Conservation (phyloP, 768 basidiomycete genomes). For the Termitomyces heimii region DNA sequence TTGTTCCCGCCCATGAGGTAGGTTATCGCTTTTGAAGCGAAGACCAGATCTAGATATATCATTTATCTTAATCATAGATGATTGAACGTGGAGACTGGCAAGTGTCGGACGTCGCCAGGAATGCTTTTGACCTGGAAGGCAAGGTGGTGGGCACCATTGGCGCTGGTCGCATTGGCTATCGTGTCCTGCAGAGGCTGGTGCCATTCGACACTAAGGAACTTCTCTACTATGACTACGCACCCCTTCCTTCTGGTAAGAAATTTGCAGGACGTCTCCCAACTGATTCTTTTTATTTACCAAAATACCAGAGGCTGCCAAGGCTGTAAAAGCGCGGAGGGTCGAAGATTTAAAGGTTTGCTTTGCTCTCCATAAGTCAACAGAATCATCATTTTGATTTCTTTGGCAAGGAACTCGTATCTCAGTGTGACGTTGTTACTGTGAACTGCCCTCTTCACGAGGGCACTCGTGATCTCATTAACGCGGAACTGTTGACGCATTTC, state of each 20-base stretch:
- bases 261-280: neutral
- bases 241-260: slow-evolving; percentile 53
- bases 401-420: slow-evolving; percentile 21
- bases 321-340: slow-evolving; percentile 68
- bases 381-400: neutral
- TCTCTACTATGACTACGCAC: slow-evolving; percentile 82
- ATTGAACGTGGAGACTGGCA: slow-evolving; percentile 84
- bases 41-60: neutral
- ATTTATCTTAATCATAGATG: slow-evolving; percentile 36
- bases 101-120: slow-evolving; percentile 76
- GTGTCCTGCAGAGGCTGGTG: slow-evolving; percentile 71
- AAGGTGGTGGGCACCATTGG: slow-evolving; percentile 93
- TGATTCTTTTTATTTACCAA: neutral
- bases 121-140: slow-evolving; percentile 84
- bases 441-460: slow-evolving; percentile 87
- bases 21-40: slow-evolving; percentile 2
- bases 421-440: slow-evolving; percentile 81
- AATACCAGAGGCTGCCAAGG: slow-evolving; percentile 52
- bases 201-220: slow-evolving; percentile 90
- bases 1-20: slow-evolving; percentile 80
- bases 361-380: slow-evolving; percentile 6
- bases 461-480: slow-evolving; percentile 74
- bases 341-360: slow-evolving; percentile 64
- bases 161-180: slow-evolving; percentile 76
- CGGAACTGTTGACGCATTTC: slow-evolving; percentile 79